Percentiles rank a stretch among this genome's conserved stretches.
Conservation (phyloP, 371 early-diverging fungal species). For the Circinella minor region DNA sequence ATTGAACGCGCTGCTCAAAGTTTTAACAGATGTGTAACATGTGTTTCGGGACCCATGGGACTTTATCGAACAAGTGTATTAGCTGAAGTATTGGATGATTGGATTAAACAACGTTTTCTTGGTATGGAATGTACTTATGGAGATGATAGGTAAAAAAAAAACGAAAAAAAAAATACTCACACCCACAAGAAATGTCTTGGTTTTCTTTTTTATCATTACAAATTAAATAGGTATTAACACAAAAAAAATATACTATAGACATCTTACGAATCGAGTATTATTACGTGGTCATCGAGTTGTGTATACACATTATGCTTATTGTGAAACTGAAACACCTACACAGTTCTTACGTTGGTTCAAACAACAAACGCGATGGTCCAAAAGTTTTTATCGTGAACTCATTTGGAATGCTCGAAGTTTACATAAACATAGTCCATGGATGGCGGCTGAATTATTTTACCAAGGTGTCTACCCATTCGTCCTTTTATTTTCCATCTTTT, state of each 20-base stretch:
- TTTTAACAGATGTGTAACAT: constrained; percentile 64
- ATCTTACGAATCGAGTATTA: constrained; percentile 67
- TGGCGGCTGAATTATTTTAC: constrained; percentile 67
- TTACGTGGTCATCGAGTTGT: constrained; percentile 57
- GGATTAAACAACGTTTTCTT: constrained; percentile 63
- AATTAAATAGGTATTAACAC: too few species aligned
- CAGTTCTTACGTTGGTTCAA: constrained; percentile 66
- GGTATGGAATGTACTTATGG: constrained; percentile 72
- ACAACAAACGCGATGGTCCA: constrained; percentile 73
- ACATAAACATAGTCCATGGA: constrained; percentile 69
- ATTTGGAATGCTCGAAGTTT: constrained; percentile 60
- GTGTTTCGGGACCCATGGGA: constrained; percentile 75
- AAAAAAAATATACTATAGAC: constrained; percentile 34
- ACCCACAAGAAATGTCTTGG: too few species aligned
- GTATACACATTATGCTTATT: constrained; percentile 65
- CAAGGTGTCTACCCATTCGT: constrained; percentile 71
- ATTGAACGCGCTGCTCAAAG: constrained; percentile 72
- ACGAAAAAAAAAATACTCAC: too few species aligned
- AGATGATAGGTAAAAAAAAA: constrained; percentile 55
- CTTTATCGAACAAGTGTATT: constrained; percentile 60
- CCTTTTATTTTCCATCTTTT: constrained; percentile 58
- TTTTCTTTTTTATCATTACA: too few species aligned
- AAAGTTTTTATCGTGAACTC: constrained; percentile 71
- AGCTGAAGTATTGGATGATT: constrained; percentile 58
- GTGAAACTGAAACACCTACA: constrained; percentile 69